Conservation (phyloP, 2,329 filamentous ascomycete species). For the Chrysoporthe puriensis region DNA sequence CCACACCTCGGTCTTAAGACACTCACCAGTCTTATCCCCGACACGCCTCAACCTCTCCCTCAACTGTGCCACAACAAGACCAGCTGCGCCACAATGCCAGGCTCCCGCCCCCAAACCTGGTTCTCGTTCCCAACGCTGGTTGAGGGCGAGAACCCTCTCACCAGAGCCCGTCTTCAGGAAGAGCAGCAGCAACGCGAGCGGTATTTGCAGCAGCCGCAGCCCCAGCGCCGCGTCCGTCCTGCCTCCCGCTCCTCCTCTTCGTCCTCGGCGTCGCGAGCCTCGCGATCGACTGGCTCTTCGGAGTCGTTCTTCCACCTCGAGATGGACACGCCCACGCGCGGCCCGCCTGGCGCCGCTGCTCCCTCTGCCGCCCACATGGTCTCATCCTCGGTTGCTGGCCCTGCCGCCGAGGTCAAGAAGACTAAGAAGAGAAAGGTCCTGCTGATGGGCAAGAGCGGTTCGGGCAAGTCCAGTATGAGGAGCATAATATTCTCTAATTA, state of each 20-base stretch:
- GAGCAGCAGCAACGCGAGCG: constrained; percentile 8
- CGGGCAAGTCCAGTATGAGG: constrained; percentile 97
- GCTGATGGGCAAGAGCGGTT: constrained; percentile 93
- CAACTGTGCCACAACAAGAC: neutral
- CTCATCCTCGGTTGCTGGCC: constrained; percentile 31
- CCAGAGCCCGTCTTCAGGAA: neutral
- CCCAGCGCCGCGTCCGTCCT: too few relatives aligned
- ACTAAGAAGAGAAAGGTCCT: constrained; percentile 86
- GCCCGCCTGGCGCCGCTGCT: constrained; percentile 20
- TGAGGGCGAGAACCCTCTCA: neutral
- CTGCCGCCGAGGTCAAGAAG: constrained; percentile 59
- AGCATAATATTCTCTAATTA: constrained; percentile 99
- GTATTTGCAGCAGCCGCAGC: neutral
- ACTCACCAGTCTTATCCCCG: neutral
- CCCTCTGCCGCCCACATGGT: constrained; percentile 38
- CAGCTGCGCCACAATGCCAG: constrained; percentile 17
- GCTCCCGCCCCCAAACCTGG: neutral
- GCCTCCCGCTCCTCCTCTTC: neutral
- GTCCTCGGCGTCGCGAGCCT: neutral
- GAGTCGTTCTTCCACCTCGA: neutral
- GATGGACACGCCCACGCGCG: constrained; percentile 22
- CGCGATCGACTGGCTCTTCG: neutral
- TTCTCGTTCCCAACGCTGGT: neutral
- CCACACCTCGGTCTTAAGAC: neutral
- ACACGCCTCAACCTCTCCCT: neutral